A percentile compares a stretch with the other conserved stretches of the same genome.
Evolutionary conservation across 257 asterid species (phyloP).

Genomic region (Nicotiana knightiana): DNA sequence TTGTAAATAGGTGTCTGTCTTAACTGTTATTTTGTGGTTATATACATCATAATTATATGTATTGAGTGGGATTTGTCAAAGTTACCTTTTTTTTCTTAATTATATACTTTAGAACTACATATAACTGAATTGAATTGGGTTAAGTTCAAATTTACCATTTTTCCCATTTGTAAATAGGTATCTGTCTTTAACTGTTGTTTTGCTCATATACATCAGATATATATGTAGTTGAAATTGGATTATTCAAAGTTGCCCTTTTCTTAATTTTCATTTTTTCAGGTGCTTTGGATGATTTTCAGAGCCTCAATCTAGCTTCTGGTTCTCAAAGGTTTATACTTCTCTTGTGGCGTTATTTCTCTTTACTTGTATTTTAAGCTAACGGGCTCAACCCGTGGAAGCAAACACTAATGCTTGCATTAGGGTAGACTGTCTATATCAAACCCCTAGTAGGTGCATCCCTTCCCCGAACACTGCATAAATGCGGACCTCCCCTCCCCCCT

Average conservation of each 20-base stretch:
- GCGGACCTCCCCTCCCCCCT: no score
- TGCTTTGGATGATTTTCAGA: conserved; percentile 99
- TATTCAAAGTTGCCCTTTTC: neutral
- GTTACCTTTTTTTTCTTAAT: neutral
- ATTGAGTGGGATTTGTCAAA: neutral
- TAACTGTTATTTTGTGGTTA: neutral
- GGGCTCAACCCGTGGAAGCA: neutral
- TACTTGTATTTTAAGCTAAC: neutral
- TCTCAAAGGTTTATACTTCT: conserved; percentile 53
- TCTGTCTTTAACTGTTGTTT: neutral
- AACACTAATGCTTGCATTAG: no score
- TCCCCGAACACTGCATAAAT: no score
- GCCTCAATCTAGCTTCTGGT: conserved; percentile 70
- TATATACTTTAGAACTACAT: no score
- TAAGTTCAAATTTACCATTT: neutral
- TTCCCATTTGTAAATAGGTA: neutral
- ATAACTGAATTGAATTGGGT: neutral
- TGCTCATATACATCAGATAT: neutral
- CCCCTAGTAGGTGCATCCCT: no score
- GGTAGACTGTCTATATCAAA: no score
- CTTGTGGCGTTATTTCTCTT: conserved; percentile 4
- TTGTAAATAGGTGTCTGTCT: neutral
- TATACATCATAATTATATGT: neutral
- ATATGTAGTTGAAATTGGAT: neutral
- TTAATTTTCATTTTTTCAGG: conserved; percentile 41